Evolutionary conservation across 2,329 filamentous ascomycete species (phyloP), one percentile per base, ranked within the genome.

Genomic region (Colletotrichum sp.): DNA sequence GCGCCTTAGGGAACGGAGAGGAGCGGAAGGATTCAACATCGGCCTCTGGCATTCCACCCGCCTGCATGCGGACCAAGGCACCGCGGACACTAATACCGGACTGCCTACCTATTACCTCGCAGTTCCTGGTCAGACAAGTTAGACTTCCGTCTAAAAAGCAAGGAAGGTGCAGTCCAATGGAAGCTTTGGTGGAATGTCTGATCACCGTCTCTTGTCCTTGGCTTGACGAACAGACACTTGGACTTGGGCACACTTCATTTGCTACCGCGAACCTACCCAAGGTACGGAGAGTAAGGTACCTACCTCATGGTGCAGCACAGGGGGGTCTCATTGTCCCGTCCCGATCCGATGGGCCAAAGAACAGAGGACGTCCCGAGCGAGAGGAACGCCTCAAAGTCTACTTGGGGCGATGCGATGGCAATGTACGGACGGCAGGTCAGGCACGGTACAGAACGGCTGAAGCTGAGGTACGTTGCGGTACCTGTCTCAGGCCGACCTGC

Each of bases 341-440:
- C 69, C 72, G 57, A 72, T 64, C 27, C 68, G 63, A 69, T 70
- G 62, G 57, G 57, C 52, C 32, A 30, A 69, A 57, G 30, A 34
- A 25, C 16, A 66, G 32, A 29, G 62, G 62, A 63, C 69, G 72
- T 76, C 69, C 73, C 73, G 70, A 73, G 39, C n/a, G 57, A 68
- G 39, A 68, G 73, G 73, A 76, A 73, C 69, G 15, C 73, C 34
- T 44, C 36, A 52, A 62, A 62, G 57, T 66, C 70, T 39, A 57
- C 49, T 32, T 44, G 19, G 27, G 52, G 49, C 67, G 32, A 49
- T 63, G 68, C 66, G 32, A 49, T 52, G 57, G 34, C 15, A n/a
- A 62, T 30, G 59, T 32, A 62, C 59, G 13, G 59, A 62, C 59
- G 59, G 30, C 59, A 62, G 29, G 59, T 39, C 25, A 19, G 36